Conservation (phyloP, 176 grass and related monocot species). For the Oryza rufipogon region DNA sequence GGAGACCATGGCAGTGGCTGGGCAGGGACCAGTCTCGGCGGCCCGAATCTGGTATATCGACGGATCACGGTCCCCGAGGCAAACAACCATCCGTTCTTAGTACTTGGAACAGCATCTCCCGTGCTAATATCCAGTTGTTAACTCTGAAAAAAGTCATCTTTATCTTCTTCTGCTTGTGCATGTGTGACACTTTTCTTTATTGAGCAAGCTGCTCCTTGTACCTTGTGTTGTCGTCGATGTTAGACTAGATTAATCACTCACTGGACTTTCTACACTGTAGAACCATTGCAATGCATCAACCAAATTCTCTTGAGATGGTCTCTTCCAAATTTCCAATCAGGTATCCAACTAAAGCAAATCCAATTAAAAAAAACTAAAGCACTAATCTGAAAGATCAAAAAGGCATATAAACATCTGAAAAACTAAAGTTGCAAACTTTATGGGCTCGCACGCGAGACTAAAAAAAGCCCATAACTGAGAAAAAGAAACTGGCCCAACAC, state of each 20-base stretch:
- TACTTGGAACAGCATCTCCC: background rate
- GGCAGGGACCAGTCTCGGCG: background rate
- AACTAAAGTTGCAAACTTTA: background rate
- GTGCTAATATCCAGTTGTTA: background rate
- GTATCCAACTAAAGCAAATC: too few relatives aligned
- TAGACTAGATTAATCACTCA: background rate
- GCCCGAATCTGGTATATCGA: slow-evolving; percentile 17
- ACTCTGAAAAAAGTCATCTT: background rate
- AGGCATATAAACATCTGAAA: background rate
- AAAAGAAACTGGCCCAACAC: background rate
- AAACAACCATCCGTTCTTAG: too few relatives aligned
- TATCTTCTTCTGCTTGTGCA: background rate
- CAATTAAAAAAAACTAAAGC: too few relatives aligned
- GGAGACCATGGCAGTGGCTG: background rate
- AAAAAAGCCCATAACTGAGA: background rate
- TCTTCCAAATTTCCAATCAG: background rate
- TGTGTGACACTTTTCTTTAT: background rate
- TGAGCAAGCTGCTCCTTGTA: slow-evolving; percentile 13
- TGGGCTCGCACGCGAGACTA: slow-evolving; percentile 16
- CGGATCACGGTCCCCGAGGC: background rate
- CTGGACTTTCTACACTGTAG: too few relatives aligned
- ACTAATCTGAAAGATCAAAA: background rate
- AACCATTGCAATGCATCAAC: background rate
- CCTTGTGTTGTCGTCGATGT: slow-evolving; percentile 5
- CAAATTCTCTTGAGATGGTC: background rate